Evolutionary conservation across 2,329 filamentous ascomycete species (phyloP).

Genomic region (Cordyceps tenuipes): DNA sequence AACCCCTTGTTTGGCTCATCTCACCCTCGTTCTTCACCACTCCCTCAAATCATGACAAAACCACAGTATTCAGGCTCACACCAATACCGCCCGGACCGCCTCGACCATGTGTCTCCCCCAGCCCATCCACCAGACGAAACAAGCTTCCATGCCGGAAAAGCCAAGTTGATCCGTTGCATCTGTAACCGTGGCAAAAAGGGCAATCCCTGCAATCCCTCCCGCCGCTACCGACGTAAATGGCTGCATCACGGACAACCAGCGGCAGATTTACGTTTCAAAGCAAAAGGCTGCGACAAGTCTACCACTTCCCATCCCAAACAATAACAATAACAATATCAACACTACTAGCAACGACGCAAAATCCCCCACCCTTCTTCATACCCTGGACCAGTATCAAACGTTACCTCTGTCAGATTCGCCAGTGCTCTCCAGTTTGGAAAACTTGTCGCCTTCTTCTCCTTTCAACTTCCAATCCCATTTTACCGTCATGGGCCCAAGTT

Average conservation of each 20-base stretch:
- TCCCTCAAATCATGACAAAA: background rate
- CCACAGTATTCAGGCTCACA: conserved; percentile 5
- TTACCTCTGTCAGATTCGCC: background rate
- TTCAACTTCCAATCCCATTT: background rate
- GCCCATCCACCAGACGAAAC: conserved; percentile 4
- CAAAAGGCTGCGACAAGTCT: background rate
- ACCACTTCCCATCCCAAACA: background rate
- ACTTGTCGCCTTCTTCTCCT: background rate
- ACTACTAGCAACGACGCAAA: background rate
- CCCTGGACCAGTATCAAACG: background rate
- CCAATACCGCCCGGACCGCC: background rate
- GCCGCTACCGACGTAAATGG: background rate
- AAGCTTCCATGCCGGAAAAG: background rate
- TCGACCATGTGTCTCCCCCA: background rate
- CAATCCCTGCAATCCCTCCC: background rate
- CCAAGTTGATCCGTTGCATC: background rate
- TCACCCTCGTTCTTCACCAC: background rate
- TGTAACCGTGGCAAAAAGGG: background rate
- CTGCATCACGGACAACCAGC: background rate
- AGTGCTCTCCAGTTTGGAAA: background rate
- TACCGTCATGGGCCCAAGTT: background rate
- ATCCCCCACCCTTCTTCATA: background rate
- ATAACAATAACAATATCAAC: background rate
- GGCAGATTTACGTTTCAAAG: background rate
- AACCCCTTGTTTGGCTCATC: background rate